A percentile compares a stretch with the other conserved stretches of the same genome.
Conservation (phyloP, 768 basidiomycete species). For the Hortiboletus campestris region DNA sequence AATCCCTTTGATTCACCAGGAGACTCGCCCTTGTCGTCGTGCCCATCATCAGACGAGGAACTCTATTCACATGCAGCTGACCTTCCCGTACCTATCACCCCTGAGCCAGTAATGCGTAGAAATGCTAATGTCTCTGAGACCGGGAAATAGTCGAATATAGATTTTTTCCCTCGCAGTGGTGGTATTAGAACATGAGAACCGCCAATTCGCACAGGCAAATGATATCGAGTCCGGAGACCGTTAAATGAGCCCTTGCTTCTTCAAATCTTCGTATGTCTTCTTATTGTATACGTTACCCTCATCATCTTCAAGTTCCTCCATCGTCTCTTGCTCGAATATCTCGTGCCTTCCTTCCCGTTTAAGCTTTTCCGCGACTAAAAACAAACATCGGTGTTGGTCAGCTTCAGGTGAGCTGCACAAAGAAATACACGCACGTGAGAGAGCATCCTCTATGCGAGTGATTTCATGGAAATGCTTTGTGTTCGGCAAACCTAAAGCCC, state of each 20-base stretch:
- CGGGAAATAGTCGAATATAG: constrained; percentile 6
- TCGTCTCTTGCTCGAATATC: constrained; percentile 88
- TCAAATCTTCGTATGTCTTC: constrained; percentile 96
- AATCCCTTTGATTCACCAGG: constrained; percentile 78
- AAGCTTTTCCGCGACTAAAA: constrained; percentile 89
- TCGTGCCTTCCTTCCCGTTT: constrained; percentile 97
- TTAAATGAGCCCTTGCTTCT: constrained; percentile 90
- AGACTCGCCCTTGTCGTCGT: constrained; percentile 67
- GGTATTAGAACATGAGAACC: constrained; percentile 1
- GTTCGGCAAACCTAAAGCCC: constrained; percentile 93
- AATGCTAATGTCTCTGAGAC: constrained; percentile 1
- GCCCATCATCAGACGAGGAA: constrained; percentile 83
- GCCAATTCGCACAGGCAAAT: constrained; percentile 1
- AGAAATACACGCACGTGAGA: constrained; percentile 66
- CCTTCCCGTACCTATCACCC: constrained; percentile 65
- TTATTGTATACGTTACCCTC: constrained; percentile 98
- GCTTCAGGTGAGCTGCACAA: not conserved
- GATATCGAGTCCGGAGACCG: not conserved
- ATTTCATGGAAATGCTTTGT: constrained; percentile 99
- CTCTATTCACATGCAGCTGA: constrained; percentile 71
- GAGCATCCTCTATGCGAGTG: constrained; percentile 93
- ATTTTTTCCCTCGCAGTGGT: not conserved
- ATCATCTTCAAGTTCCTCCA: constrained; percentile 97
- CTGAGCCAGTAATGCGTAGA: constrained; percentile 26
- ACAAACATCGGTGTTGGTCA: not conserved